Conservation (phyloP, 768 basidiomycete species). For the Sarcodon sp. region DNA sequence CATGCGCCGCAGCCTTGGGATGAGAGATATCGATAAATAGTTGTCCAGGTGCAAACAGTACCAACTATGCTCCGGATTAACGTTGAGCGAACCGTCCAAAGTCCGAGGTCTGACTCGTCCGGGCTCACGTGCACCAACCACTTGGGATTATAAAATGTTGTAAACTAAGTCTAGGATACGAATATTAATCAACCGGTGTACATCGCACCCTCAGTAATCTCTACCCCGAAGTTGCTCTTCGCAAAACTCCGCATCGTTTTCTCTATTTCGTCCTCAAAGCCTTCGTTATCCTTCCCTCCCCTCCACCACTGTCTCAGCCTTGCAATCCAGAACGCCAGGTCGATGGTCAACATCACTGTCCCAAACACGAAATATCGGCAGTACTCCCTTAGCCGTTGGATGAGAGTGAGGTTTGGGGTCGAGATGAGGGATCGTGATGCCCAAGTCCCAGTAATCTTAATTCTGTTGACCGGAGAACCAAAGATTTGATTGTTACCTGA, state of each 20-base stretch:
- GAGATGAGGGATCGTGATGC: conserved; percentile 55
- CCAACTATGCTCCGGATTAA: no score
- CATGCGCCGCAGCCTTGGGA: not conserved
- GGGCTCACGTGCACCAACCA: no score
- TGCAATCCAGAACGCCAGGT: conserved; percentile 58
- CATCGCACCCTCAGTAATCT: conserved; percentile 27
- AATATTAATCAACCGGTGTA: not conserved
- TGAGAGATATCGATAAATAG: no score
- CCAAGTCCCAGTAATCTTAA: conserved; percentile 81
- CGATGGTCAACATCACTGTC: conserved; percentile 50
- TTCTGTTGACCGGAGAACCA: conserved; percentile 79
- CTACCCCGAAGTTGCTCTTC: conserved; percentile 69
- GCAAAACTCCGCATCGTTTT: conserved; percentile 60
- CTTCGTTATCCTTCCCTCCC: conserved; percentile 32
- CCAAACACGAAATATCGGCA: conserved; percentile 53
- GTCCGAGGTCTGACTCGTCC: no score
- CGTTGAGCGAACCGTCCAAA: no score
- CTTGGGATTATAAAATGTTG: no score
- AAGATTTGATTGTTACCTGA: conserved; percentile 67
- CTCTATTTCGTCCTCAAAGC: conserved; percentile 80
- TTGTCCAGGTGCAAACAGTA: no score
- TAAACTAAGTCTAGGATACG: no score
- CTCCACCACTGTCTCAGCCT: conserved; percentile 35
- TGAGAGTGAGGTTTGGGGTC: conserved; percentile 26
- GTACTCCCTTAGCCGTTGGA: conserved; percentile 34